Percentiles rank a stretch among this genome's conserved stretches.
phyloP scores from a whole-genome alignment of 164 flowering plant species.

The Nymphaea colorata region DNA sequence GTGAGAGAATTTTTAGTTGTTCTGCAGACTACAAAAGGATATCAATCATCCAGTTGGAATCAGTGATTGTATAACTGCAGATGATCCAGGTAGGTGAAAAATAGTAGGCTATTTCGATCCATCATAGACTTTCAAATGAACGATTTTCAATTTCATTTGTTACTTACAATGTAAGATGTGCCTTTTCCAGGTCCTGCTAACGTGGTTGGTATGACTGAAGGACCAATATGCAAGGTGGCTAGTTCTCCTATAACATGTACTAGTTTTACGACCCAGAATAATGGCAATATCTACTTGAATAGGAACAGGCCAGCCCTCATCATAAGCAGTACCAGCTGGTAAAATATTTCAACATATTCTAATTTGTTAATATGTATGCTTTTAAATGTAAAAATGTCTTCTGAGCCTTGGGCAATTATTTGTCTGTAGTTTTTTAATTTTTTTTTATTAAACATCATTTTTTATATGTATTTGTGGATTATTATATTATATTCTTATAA shows the following conservation, averaged over 20 bases:
- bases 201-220: not conserved
- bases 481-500: no score
- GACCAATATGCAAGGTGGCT: not conserved
- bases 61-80: slow-evolving; percentile 56
- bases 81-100: slow-evolving; percentile 21
- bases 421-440: no score
- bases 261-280: slow-evolving; percentile 39
- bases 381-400: no score
- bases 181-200: not conserved
- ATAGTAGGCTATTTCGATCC: not conserved
- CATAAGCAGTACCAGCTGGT: slow-evolving; percentile 99
- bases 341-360: slow-evolving; percentile 9
- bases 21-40: slow-evolving; percentile 47
- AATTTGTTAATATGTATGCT: no score
- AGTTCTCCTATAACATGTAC: slow-evolving; percentile 1
- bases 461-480: no score
- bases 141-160: not conserved
- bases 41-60: slow-evolving; percentile 30
- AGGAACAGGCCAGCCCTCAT: slow-evolving; percentile 73
- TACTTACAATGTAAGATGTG: not conserved
- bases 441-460: no score
- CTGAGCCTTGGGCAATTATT: no score
- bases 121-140: not conserved
- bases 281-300: slow-evolving; percentile 31
- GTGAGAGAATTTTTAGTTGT: slow-evolving; percentile 41